phyloP scores from a whole-genome alignment of 306 rosid species.

The Quercus dentata region DNA sequence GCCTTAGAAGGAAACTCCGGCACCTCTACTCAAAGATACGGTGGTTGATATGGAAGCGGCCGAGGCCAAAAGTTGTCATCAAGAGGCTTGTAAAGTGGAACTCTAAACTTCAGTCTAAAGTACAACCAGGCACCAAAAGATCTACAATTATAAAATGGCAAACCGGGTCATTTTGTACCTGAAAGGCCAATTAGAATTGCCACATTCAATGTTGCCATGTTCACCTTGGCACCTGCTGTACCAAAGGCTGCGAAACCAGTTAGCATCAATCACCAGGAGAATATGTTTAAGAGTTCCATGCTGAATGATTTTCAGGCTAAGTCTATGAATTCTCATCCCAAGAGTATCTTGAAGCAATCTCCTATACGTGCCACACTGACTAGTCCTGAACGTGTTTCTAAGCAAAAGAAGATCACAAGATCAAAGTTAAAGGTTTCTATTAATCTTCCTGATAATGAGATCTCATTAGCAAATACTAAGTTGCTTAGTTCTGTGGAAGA shows the following conservation, averaged over 20 bases:
- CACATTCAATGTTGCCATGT: constrained; percentile 90
- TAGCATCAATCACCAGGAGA: constrained; percentile 20
- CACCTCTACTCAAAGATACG: constrained; percentile 53
- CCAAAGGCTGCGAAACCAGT: constrained; percentile 44
- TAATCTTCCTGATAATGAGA: constrained; percentile 84
- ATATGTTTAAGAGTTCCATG: constrained; percentile 12
- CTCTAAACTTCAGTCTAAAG: constrained; percentile 33
- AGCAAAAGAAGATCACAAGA: constrained; percentile 28
- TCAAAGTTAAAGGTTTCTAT: constrained; percentile 76
- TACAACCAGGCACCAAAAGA: constrained; percentile 20
- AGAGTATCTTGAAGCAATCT: constrained; percentile 76
- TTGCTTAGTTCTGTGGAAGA: constrained; percentile 38
- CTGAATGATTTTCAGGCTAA: constrained; percentile 17
- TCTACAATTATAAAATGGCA: constrained; percentile 27
- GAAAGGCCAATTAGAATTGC: constrained; percentile 65
- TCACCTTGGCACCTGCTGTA: constrained; percentile 83
- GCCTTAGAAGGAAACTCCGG: constrained; percentile 51
- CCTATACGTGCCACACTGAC: constrained; percentile 41
- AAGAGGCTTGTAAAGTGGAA: constrained; percentile 65
- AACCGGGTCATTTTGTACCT: constrained; percentile 28
- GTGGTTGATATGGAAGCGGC: constrained; percentile 61
- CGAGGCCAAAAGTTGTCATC: constrained; percentile 66
- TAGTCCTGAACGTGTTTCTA: constrained; percentile 32
- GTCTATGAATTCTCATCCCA: constrained; percentile 37
- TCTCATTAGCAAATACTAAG: constrained; percentile 60